These are phyloP conservation scores for Bolboschoenus planiculmis DNA, from an alignment of 176 grass and related monocot genomes.

Conservation along the genomic window DNA sequence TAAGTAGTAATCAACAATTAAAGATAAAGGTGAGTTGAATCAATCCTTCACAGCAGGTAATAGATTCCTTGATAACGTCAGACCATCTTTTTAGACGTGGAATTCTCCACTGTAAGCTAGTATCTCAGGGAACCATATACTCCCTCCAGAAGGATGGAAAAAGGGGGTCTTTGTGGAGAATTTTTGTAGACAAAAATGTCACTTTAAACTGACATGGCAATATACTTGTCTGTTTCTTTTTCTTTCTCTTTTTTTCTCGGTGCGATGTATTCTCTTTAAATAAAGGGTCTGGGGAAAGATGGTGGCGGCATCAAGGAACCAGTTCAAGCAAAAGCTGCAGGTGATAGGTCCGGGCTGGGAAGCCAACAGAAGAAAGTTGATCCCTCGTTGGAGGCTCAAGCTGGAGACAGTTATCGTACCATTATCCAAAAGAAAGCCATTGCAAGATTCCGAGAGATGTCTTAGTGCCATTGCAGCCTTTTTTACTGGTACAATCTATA, in stretches of 20 bases:
- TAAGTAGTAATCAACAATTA: neutral
- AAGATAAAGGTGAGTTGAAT: neutral
- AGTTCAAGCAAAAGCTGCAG: conserved; percentile 74
- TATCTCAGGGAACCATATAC: neutral
- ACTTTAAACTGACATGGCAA: conserved; percentile 15
- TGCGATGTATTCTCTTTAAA: conserved; percentile 41
- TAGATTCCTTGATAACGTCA: neutral
- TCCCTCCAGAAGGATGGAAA: conserved; percentile 10
- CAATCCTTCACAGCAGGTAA: neutral
- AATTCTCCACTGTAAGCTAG: neutral
- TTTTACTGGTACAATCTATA: neutral
- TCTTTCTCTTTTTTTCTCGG: conserved; percentile 25
- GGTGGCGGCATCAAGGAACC: conserved; percentile 95
- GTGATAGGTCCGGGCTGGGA: conserved; percentile 73
- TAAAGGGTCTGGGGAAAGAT: conserved; percentile 85
- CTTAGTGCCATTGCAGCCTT: conserved; percentile 18
- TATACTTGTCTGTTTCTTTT: conserved; percentile 16
- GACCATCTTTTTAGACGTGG: neutral
- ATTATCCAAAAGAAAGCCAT: conserved; percentile 99
- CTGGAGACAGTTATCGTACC: conserved; percentile 85
- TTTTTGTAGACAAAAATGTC: conserved; percentile 1
- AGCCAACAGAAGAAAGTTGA: conserved; percentile 53
- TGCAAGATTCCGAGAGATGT: conserved; percentile 88
- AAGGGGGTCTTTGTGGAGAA: neutral
- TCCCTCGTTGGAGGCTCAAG: conserved; percentile 65